Conservation (phyloP, 2,329 filamentous ascomycete genomes). For the Kalmusia sp. region DNA sequence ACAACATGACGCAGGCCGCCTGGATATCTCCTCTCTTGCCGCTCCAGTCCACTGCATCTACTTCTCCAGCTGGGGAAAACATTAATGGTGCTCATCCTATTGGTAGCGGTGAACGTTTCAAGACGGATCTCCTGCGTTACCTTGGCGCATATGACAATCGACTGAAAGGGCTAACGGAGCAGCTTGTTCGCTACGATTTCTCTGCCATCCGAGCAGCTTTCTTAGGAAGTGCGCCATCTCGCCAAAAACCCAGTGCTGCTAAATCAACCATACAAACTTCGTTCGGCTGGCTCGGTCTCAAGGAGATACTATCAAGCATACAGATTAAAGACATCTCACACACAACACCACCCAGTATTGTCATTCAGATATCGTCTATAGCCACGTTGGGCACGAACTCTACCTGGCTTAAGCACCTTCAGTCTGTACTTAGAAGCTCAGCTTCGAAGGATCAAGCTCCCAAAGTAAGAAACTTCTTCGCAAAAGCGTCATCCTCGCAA, state of each 20-base stretch:
- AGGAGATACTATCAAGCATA: conserved; percentile 64
- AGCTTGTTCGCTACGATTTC: conserved; percentile 73
- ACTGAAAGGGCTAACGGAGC: conserved; percentile 61
- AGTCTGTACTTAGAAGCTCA: conserved; percentile 40
- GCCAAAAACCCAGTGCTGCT: conserved; percentile 58
- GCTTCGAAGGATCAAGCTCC: conserved; percentile 7
- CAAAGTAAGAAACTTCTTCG: conserved; percentile 16
- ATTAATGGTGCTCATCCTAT: conserved; percentile 32
- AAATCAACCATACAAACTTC: conserved; percentile 57
- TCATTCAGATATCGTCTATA: conserved; percentile 78
- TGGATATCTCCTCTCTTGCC: conserved; percentile 80
- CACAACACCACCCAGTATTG: conserved; percentile 47
- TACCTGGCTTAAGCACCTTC: conserved; percentile 71
- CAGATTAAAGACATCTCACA: conserved; percentile 41
- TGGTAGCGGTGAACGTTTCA: conserved; percentile 75
- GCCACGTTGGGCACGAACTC: conserved; percentile 76
- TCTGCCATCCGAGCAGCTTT: conserved; percentile 71
- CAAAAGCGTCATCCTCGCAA: conserved; percentile 11
- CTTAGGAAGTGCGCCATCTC: conserved; percentile 79
- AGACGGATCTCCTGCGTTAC: conserved; percentile 76
- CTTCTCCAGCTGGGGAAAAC: not conserved
- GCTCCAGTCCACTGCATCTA: conserved; percentile 31
- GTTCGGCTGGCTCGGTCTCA: conserved; percentile 81
- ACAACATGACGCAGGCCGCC: conserved; percentile 83
- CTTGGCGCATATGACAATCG: conserved; percentile 71